Evolutionary conservation across 805 yeast genomes (phyloP), one percentile per base, ranked within the genome.

Genomic region (Candida takata): DNA sequence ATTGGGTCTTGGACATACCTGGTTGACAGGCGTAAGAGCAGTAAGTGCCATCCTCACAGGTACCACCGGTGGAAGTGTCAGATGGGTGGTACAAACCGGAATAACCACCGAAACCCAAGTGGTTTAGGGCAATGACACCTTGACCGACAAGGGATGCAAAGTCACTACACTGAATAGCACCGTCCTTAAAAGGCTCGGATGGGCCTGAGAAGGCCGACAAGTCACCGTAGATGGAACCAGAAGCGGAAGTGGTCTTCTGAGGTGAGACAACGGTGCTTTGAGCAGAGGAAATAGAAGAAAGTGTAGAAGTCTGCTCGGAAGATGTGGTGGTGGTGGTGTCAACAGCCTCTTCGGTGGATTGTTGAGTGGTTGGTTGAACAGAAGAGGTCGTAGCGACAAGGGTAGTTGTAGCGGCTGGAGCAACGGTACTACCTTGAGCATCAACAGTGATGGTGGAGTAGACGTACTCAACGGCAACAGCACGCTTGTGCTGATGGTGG

Each of bases 1-100:
- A 90, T 69, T 90, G 97, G 36, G 96, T 86, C 78, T 90, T 90
- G 56, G 96, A 84, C 95, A 85, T 84, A 74, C 97, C 97, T 29
- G 95, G 77, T 68, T 86, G 94, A 72, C 97, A 90, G 41, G 97
- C 95, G 65, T 90, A 90, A 39, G 97, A 90, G 69, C 98, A 90
- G 78, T 84, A 86, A 54, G 75, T 75, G 40, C 97, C 97, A 50
- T 88, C 96, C 44, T 67, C 60, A 72, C 98, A 90, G 31, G 72
- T 54, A 32, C 67, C 60, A 37, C 72, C 71, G 34, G 82, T 70
- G 43, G 85, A 73, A 45, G 85, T 77, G 46, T 72, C 66, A 45
- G 73, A 70, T 37, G 64, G 60, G 55, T 71, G 66, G 27, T 57
- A 45, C 55, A 85, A 70, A 52, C 90, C 86, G 36, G 94, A 72